Evolutionary conservation across 2,329 filamentous ascomycete genomes (phyloP).

Genomic region (Exophiala dermatitidis): DNA sequence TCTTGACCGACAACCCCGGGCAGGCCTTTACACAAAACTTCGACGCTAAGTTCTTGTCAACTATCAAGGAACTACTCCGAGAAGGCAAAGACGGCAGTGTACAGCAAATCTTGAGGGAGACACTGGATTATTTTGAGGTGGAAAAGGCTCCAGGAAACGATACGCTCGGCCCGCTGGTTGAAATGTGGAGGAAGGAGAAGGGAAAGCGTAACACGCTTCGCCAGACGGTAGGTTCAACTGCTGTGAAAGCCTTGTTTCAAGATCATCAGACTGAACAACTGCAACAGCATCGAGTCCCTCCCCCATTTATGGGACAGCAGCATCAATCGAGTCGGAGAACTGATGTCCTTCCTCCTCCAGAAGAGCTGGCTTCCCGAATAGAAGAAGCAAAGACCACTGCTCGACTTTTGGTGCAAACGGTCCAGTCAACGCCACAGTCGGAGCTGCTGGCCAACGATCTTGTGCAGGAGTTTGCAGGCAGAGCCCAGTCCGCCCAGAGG

Average conservation of each 20-base stretch:
- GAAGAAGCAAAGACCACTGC: slow-evolving; percentile 88
- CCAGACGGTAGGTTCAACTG: slow-evolving; percentile 24
- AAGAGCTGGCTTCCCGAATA: slow-evolving; percentile 73
- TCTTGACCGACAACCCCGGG: slow-evolving; percentile 86
- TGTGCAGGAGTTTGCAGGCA: slow-evolving; percentile 81
- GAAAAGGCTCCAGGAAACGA: slow-evolving; percentile 65
- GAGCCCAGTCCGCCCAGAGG: slow-evolving; percentile 71
- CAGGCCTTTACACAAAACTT: slow-evolving; percentile 83
- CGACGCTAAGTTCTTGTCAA: slow-evolving; percentile 73
- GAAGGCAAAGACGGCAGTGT: slow-evolving; percentile 66
- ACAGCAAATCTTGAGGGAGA: slow-evolving; percentile 80
- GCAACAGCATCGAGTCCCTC: slow-evolving; percentile 15
- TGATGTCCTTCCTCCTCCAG: slow-evolving; percentile 54
- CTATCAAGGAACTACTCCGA: slow-evolving; percentile 66
- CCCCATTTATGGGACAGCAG: slow-evolving; percentile 11
- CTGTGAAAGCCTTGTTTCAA: slow-evolving; percentile 7
- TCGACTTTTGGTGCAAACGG: slow-evolving; percentile 83
- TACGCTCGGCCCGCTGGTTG: slow-evolving; percentile 60
- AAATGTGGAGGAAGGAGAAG: slow-evolving; percentile 90
- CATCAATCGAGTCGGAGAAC: slow-evolving; percentile 35
- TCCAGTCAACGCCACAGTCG: slow-evolving; percentile 70
- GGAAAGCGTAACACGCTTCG: slow-evolving; percentile 48
- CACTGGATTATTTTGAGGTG: slow-evolving; percentile 67
- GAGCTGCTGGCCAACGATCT: slow-evolving; percentile 80
- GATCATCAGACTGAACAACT: slow-evolving; percentile 26